Percentiles rank a stretch among this genome's conserved stretches.
Conservation (phyloP, 441 rosid genomes). For the Corymbia calophylla region DNA sequence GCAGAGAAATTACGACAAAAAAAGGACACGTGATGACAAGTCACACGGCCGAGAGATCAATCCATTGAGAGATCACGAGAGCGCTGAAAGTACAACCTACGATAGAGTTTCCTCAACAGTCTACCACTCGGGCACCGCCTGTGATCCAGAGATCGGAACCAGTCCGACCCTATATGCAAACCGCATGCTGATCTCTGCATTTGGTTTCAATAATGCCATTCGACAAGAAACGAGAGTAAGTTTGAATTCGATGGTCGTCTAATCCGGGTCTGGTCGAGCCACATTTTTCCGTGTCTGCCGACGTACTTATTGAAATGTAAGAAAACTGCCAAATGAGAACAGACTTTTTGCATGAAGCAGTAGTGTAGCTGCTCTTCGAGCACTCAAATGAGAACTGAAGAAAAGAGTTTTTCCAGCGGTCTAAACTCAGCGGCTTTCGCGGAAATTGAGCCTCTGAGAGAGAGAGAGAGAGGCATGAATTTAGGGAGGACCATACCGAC, state of each 20-base stretch:
- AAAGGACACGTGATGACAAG: background rate
- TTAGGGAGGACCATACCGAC: background rate
- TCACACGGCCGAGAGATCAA: background rate
- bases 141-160: background rate
- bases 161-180: background rate
- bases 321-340: background rate
- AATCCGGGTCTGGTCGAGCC: background rate
- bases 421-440: background rate
- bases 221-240: background rate
- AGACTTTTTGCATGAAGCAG: background rate
- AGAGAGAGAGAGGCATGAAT: background rate
- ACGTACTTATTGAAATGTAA: background rate
- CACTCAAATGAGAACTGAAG: background rate
- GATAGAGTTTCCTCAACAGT: background rate
- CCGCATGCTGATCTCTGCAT: background rate
- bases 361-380: background rate
- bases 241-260: background rate
- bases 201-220: background rate
- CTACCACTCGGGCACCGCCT: background rate
- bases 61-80: background rate
- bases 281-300: background rate
- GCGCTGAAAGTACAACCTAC: accelerated
- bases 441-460: background rate
- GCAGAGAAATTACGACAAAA: background rate
- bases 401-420: background rate